A percentile compares a stretch with the other conserved stretches of the same genome.
Evolutionary conservation across 805 yeast genomes (phyloP).

Genomic region (Kluyveromyces lactis): DNA sequence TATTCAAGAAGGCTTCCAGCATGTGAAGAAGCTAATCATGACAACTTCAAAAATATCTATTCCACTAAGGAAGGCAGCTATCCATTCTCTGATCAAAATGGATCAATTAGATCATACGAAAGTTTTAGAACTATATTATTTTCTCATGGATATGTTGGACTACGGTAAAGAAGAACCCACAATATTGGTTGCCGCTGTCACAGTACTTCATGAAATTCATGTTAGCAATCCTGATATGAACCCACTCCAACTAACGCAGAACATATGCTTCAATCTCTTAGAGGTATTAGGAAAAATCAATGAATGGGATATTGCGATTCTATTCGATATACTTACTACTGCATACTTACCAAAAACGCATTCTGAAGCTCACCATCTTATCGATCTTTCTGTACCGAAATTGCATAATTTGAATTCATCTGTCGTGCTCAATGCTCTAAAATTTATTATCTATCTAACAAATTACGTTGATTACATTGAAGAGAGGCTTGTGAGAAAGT

Average conservation of each 20-base stretch:
- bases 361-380: conserved; percentile 56
- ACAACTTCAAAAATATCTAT: conserved; percentile 36
- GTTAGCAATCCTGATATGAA: conserved; percentile 32
- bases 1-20: conserved; percentile 35
- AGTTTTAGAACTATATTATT: conserved; percentile 39
- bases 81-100: conserved; percentile 57
- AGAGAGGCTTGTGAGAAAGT: conserved; percentile 47
- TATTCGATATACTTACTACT: conserved; percentile 53
- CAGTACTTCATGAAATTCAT: conserved; percentile 56
- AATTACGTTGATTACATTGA: conserved; percentile 59
- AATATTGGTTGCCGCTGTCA: conserved; percentile 66
- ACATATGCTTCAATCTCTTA: conserved; percentile 29
- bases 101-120: conserved; percentile 46
- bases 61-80: conserved; percentile 57
- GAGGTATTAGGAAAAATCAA: conserved; percentile 30
- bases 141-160: conserved; percentile 21
- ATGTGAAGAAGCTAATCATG: conserved; percentile 22
- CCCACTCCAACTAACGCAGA: conserved; percentile 34
- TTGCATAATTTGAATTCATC: conserved; percentile 75
- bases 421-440: conserved; percentile 69
- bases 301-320: conserved; percentile 69
- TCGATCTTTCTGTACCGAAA: conserved; percentile 59
- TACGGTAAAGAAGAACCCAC: conserved; percentile 45
- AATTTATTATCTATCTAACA: conserved; percentile 60
- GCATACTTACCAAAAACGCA: conserved; percentile 61